These are phyloP conservation scores for Pleurostoma richardsiae DNA, from an alignment of 2,329 filamentous ascomycete genomes.

Conservation along the genomic window DNA sequence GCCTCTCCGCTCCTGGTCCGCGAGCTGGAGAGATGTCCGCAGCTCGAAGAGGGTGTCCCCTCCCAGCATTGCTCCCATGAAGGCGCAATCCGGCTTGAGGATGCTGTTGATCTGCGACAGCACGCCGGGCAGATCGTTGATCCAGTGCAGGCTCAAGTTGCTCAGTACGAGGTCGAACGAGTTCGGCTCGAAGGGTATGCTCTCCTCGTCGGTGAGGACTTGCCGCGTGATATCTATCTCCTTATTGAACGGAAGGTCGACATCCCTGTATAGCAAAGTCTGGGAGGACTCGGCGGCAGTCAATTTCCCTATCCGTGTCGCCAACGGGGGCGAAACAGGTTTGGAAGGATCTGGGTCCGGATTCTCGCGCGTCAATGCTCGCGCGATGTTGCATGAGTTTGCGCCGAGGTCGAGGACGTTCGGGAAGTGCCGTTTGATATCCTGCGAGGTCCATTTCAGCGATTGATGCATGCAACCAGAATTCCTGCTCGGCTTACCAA, in stretches of 20 bases:
- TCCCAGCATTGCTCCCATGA: conserved; percentile 94
- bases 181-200: conserved; percentile 67
- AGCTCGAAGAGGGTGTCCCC: conserved; percentile 93
- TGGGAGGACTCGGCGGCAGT: conserved; percentile 79
- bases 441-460: conserved; percentile 39
- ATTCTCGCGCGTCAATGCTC: conserved; percentile 68
- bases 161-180: conserved; percentile 89
- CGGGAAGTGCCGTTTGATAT: conserved; percentile 86
- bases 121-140: conserved; percentile 88
- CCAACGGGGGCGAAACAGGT: conserved; percentile 60
- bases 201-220: conserved; percentile 69
- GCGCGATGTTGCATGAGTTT: conserved; percentile 91
- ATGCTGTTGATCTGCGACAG: conserved; percentile 80
- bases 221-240: conserved; percentile 67
- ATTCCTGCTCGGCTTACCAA: conserved; percentile 46
- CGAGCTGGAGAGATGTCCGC: conserved; percentile 86
- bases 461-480: not conserved
- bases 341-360: conserved; percentile 54
- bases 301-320: conserved; percentile 66
- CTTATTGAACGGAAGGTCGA: conserved; percentile 67
- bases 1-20: conserved; percentile 84
- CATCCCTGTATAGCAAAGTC: conserved; percentile 75
- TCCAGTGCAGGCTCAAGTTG: conserved; percentile 89
- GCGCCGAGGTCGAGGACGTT: conserved; percentile 88
- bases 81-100: conserved; percentile 85